phyloP scores from a whole-genome alignment of 371 early-diverging fungal species.

The Mucor indicus region DNA sequence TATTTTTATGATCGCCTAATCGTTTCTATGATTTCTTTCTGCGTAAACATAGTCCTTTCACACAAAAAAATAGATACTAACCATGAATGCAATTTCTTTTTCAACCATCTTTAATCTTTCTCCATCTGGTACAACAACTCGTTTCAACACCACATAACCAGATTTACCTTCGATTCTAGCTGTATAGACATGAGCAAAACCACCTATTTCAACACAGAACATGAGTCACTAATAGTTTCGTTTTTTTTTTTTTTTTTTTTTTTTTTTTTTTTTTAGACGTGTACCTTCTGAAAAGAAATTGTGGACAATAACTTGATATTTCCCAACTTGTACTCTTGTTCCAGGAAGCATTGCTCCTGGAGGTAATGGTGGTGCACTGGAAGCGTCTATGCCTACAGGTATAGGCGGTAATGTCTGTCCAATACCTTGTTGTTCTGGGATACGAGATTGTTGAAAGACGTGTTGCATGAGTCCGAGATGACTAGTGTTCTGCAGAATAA shows the following conservation, averaged over 20 bases:
- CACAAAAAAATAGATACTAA: slow-evolving; percentile 22
- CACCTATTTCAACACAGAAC: slow-evolving; percentile 60
- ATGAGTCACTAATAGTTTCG: not conserved
- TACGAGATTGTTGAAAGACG: slow-evolving; percentile 36
- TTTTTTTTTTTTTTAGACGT: too few relatives aligned
- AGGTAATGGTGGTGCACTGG: slow-evolving; percentile 34
- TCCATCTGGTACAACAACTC: slow-evolving; percentile 72
- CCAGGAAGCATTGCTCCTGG: slow-evolving; percentile 51
- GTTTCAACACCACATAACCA: slow-evolving; percentile 70
- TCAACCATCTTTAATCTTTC: slow-evolving; percentile 61
- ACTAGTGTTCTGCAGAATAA: too few relatives aligned
- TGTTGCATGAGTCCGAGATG: too few relatives aligned
- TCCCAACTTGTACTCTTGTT: slow-evolving; percentile 51
- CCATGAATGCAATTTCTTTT: slow-evolving; percentile 79
- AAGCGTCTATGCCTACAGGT: slow-evolving; percentile 41
- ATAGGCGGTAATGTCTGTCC: slow-evolving; percentile 47
- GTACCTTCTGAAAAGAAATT: slow-evolving; percentile 53
- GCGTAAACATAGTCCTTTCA: not conserved
- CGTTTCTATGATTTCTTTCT: slow-evolving; percentile 49
- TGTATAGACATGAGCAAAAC: slow-evolving; percentile 85
- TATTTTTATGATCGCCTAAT: slow-evolving; percentile 78
- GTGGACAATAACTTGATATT: slow-evolving; percentile 51
- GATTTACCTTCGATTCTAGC: slow-evolving; percentile 60
- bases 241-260: not conserved
- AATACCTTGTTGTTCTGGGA: slow-evolving; percentile 47